Evolutionary conservation across 257 asterid species (phyloP).

Genomic region (Penstemon eatonii): DNA sequence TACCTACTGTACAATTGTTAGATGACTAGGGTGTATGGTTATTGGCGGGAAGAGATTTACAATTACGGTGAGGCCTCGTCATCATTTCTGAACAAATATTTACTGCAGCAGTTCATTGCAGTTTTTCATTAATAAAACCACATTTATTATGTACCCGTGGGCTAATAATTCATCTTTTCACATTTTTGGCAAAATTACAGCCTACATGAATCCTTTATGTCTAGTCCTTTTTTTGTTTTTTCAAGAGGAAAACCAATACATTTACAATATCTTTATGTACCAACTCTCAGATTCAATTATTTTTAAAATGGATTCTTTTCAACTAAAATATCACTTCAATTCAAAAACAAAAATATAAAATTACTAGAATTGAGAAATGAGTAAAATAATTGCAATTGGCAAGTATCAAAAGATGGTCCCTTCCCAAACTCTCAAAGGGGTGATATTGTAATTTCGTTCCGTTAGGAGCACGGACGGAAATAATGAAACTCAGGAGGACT

Average conservation of each 20-base stretch:
- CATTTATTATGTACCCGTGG: conserved; percentile 6
- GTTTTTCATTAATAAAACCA: not conserved
- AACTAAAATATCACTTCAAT: too few relatives aligned
- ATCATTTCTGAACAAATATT: conserved; percentile 17
- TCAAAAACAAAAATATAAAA: too few relatives aligned
- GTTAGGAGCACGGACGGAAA: conserved; percentile 16
- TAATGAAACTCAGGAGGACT: not conserved
- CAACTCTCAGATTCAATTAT: too few relatives aligned
- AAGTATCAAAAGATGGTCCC: not conserved
- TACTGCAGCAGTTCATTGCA: conserved; percentile 20
- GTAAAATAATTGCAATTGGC: not conserved
- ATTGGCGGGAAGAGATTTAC: not conserved
- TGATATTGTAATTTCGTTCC: conserved; percentile 2
- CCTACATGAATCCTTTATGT: not conserved
- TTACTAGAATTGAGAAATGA: too few relatives aligned
- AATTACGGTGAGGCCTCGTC: not conserved
- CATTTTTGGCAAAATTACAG: conserved; percentile 9
- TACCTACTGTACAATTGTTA: not conserved
- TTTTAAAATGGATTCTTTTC: too few relatives aligned
- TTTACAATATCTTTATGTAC: not conserved
- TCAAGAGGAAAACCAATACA: conserved; percentile 8
- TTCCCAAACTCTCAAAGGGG: conserved; percentile 8
- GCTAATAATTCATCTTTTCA: conserved; percentile 17
- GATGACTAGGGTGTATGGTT: not conserved
- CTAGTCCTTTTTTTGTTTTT: not conserved